phyloP scores from a whole-genome alignment of 805 yeast species.

The Yamadazyma philogaea region DNA sequence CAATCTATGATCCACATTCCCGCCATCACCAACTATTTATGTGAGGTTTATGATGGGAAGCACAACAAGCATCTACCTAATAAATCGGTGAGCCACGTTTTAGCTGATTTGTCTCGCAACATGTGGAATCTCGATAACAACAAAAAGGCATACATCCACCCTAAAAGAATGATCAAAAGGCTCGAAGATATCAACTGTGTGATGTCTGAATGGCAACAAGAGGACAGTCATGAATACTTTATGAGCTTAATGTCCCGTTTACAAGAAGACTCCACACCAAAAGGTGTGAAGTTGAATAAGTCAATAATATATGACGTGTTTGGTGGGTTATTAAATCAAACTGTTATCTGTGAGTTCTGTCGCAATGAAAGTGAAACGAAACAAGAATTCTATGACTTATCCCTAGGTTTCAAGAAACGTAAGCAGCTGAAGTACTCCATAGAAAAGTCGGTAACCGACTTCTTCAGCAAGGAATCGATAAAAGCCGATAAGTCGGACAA shows the following conservation, averaged over 20 bases:
- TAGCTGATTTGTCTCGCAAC: slow-evolving; percentile 65
- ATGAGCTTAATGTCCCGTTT: slow-evolving; percentile 86
- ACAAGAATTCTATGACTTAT: slow-evolving; percentile 91
- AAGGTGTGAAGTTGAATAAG: slow-evolving; percentile 76
- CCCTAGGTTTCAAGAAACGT: slow-evolving; percentile 65
- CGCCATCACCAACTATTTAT: slow-evolving; percentile 79
- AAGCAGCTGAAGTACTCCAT: slow-evolving; percentile 52
- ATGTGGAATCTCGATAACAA: slow-evolving; percentile 62
- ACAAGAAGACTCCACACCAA: slow-evolving; percentile 91
- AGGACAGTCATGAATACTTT: slow-evolving; percentile 95
- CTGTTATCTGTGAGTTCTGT: slow-evolving; percentile 80
- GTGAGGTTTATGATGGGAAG: slow-evolving; percentile 58
- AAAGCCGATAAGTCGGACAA: slow-evolving; percentile 56
- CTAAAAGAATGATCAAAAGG: slow-evolving; percentile 66
- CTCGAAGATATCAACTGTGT: slow-evolving; percentile 85
- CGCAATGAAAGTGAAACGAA: slow-evolving; percentile 79
- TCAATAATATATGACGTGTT: slow-evolving; percentile 88
- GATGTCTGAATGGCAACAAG: slow-evolving; percentile 98
- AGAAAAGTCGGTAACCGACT: slow-evolving; percentile 72
- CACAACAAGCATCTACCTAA: slow-evolving; percentile 44
- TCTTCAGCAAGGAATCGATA: slow-evolving; percentile 78
- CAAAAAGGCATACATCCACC: slow-evolving; percentile 58
- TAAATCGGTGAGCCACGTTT: slow-evolving; percentile 59
- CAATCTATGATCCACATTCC: slow-evolving; percentile 91
- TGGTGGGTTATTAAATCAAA: slow-evolving; percentile 85